Conservation (phyloP, 2,329 filamentous ascomycete genomes). For the Botrytis sinoallii region DNA sequence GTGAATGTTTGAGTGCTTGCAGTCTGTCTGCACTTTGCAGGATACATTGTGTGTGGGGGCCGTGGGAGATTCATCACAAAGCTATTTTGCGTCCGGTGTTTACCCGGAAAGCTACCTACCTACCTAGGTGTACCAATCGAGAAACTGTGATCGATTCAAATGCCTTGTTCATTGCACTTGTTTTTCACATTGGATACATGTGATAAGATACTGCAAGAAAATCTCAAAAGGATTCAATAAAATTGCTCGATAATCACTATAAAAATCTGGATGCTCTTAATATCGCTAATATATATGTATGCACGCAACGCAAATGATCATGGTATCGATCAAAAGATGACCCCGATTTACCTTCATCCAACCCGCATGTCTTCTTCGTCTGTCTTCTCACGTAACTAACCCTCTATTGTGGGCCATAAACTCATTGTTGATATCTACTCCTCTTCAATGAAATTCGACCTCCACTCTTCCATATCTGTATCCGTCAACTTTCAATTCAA, state of each 20-base stretch:
- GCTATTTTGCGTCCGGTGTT: not conserved
- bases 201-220: not conserved
- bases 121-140: not conserved
- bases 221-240: not conserved
- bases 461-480: slow-evolving; percentile 74
- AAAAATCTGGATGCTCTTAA: not conserved
- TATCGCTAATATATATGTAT: not conserved
- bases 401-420: not conserved
- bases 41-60: not conserved
- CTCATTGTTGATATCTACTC: too few species aligned
- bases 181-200: not conserved
- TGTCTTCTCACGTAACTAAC: not conserved
- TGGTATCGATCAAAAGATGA: not conserved
- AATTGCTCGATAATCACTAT: not conserved
- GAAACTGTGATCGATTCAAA: not conserved
- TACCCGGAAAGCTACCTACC: not conserved
- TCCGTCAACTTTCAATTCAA: slow-evolving; percentile 76
- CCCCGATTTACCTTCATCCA: not conserved
- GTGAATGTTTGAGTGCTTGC: not conserved
- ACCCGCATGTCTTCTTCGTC: too few species aligned
- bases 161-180: not conserved
- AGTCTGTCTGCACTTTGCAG: not conserved
- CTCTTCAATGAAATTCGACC: slow-evolving; percentile 68
- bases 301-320: not conserved
- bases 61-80: not conserved